phyloP scores from a whole-genome alignment of 2,329 filamentous ascomycete species.

The Pseudocercospora musae region DNA sequence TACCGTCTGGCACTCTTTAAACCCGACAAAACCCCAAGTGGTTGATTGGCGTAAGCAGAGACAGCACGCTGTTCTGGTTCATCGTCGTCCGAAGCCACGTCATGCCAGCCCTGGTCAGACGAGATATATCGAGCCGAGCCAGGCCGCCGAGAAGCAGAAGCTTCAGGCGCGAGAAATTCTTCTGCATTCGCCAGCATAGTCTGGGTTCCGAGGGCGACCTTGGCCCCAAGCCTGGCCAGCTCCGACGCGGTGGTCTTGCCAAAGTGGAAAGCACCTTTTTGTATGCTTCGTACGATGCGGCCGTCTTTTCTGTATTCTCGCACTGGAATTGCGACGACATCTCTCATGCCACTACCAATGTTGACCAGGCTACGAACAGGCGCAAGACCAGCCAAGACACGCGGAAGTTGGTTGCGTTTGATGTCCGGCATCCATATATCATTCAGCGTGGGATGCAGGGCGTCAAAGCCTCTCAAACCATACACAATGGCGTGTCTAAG shows the following conservation, averaged over 20 bases:
- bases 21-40: slow-evolving; percentile 81
- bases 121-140: slow-evolving; percentile 8
- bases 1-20: slow-evolving; percentile 78
- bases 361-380: slow-evolving; percentile 89
- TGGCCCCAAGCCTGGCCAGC: slow-evolving; percentile 89
- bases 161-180: slow-evolving; percentile 58
- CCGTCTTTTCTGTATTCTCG: slow-evolving; percentile 93
- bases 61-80: slow-evolving; percentile 74
- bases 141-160: slow-evolving; percentile 20
- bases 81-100: slow-evolving; percentile 58
- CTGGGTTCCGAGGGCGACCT: slow-evolving; percentile 90
- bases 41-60: slow-evolving; percentile 90
- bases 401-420: slow-evolving; percentile 80
- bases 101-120: slow-evolving; percentile 43
- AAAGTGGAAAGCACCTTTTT: slow-evolving; percentile 86
- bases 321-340: slow-evolving; percentile 85
- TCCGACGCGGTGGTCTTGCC: slow-evolving; percentile 91
- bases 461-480: slow-evolving; percentile 85
- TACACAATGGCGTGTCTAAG: slow-evolving; percentile 89
- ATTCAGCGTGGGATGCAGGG: slow-evolving; percentile 83
- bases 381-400: slow-evolving; percentile 82
- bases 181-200: slow-evolving; percentile 89
- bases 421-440: slow-evolving; percentile 97
- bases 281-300: slow-evolving; percentile 82
- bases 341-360: slow-evolving; percentile 79